phyloP scores from a whole-genome alignment of 148 eudicot genomes.

The Euryodendron excelsum region DNA sequence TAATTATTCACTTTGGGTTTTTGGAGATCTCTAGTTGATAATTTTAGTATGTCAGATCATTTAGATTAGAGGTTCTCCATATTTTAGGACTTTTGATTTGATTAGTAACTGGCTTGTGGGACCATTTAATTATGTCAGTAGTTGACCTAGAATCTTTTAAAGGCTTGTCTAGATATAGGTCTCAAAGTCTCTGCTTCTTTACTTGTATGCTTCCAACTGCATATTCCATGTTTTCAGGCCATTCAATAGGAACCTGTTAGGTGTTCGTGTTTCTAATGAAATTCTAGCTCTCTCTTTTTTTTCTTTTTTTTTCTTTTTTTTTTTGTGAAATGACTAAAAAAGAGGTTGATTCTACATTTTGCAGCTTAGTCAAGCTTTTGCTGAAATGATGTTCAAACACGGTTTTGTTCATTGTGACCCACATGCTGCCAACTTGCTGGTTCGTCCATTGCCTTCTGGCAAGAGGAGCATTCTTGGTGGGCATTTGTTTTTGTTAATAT shows the following conservation, averaged over 20 bases:
- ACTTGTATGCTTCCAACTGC: neutral
- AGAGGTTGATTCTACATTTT: constrained; percentile 10
- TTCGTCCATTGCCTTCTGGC: constrained; percentile 77
- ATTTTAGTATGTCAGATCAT: neutral
- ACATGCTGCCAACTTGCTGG: constrained; percentile 88
- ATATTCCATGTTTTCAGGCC: neutral
- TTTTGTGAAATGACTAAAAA: neutral
- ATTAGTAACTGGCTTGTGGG: neutral
- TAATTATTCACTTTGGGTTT: neutral
- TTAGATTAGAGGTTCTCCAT: neutral
- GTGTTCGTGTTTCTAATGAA: neutral
- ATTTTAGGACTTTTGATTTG: neutral
- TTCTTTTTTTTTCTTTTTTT: neutral
- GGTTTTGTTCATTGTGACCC: constrained; percentile 99
- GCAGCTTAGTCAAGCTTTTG: constrained; percentile 89
- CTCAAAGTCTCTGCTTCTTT: neutral
- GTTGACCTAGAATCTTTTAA: neutral
- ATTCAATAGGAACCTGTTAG: neutral
- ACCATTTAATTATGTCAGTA: neutral
- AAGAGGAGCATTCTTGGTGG: constrained; percentile 66
- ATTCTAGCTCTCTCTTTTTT: neutral
- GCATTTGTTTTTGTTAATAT: constrained; percentile 11
- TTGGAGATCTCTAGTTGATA: neutral
- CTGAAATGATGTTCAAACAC: constrained; percentile 97
- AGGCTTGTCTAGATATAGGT: neutral